Evolutionary conservation across 495 filamentous ascomycete species (phyloP).

Genomic region (Thermothielavioides terrestris): DNA sequence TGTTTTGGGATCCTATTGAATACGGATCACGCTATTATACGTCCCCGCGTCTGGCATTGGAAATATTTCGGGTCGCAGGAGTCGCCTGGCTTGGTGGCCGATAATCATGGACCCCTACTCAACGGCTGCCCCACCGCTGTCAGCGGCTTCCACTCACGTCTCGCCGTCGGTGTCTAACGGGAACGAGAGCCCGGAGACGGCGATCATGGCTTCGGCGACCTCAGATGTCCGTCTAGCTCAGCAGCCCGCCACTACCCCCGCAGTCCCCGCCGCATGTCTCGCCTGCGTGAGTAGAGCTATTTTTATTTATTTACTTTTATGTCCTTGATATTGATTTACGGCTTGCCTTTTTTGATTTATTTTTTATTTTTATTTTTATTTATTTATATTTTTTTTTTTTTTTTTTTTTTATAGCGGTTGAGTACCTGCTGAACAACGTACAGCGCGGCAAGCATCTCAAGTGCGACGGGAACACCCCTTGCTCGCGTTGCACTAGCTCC

Average conservation of each 20-base stretch:
- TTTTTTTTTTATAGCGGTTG: constrained; percentile 8
- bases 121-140: constrained; percentile 25
- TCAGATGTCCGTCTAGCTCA: constrained; percentile 22
- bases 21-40: too few relatives aligned
- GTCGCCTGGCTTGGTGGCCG: constrained; percentile 15
- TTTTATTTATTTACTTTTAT: constrained; percentile 15
- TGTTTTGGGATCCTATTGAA: neutral
- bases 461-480: constrained; percentile 40
- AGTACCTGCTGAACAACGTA: constrained; percentile 8
- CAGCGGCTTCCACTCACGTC: constrained; percentile 22
- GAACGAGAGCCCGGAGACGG: constrained; percentile 26
- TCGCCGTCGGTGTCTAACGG: constrained; percentile 27
- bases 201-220: constrained; percentile 28
- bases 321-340: too few relatives aligned
- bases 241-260: constrained; percentile 25
- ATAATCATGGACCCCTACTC: constrained; percentile 29
- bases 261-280: constrained; percentile 41
- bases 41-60: neutral
- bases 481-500: constrained; percentile 35
- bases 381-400: constrained; percentile 12
- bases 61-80: too few relatives aligned
- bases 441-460: constrained; percentile 45
- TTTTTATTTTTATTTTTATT: constrained; percentile 10
- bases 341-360: constrained; percentile 9
- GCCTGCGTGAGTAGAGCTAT: constrained; percentile 39